Conservation (phyloP, 2,329 filamentous ascomycete species). For the Plenodomus tracheiphilus region DNA sequence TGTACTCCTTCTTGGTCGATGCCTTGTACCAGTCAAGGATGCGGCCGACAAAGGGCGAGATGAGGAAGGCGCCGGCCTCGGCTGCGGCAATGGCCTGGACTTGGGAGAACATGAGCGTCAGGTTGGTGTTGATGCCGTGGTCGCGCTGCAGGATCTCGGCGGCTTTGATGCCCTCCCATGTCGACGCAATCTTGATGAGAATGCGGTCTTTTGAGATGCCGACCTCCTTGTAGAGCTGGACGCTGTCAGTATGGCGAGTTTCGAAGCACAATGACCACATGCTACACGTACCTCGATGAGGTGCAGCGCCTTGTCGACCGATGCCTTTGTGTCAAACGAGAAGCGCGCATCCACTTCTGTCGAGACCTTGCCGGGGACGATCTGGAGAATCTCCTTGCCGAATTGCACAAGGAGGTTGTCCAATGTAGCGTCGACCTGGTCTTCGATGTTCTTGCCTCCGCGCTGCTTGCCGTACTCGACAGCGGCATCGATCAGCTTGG, state of each 20-base stretch:
- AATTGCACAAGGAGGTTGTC: constrained; percentile 97
- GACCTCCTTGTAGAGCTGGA: constrained; percentile 87
- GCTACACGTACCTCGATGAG: constrained; percentile 79
- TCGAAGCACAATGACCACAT: not conserved
- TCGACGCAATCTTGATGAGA: constrained; percentile 98
- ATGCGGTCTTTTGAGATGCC: constrained; percentile 93
- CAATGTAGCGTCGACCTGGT: constrained; percentile 85
- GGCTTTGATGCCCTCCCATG: constrained; percentile 99
- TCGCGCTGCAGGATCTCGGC: constrained; percentile 95
- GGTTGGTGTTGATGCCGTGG: constrained; percentile 96
- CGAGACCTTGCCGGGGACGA: constrained; percentile 97
- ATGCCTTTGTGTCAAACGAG: constrained; percentile 92
- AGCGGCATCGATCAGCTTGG: constrained; percentile 84
- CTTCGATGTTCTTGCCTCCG: constrained; percentile 64
- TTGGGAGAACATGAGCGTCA: constrained; percentile 97
- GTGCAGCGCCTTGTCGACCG: constrained; percentile 92
- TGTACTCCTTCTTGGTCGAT: constrained; percentile 89
- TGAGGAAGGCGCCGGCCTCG: constrained; percentile 94
- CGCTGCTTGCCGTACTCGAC: constrained; percentile 82
- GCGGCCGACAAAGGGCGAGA: constrained; percentile 98
- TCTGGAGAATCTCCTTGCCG: constrained; percentile 94
- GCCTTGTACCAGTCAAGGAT: constrained; percentile 99
- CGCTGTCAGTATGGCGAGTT: constrained; percentile 24
- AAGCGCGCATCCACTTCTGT: constrained; percentile 96
- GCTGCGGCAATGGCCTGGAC: constrained; percentile 94